Evolutionary conservation across 352 stramenopile genomes (phyloP).

Genomic region (Thraustochytrium sp.): DNA sequence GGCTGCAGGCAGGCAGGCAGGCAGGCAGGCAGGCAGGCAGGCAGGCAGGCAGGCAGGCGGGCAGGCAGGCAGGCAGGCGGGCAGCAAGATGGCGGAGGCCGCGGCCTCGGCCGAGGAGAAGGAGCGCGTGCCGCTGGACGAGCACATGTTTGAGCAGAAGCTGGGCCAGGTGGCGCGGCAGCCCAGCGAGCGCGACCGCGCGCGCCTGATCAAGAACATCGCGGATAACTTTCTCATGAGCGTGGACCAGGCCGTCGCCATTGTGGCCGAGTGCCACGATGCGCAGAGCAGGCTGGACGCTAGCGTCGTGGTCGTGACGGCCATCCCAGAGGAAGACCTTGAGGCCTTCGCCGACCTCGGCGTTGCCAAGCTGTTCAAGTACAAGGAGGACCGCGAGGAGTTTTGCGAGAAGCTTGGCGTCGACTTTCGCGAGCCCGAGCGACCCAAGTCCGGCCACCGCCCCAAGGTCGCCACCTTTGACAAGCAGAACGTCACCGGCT

Average conservation of each 20-base stretch:
- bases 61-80: too few relatives aligned
- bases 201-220: constrained; percentile 10
- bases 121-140: constrained; percentile 22
- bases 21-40: too few relatives aligned
- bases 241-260: background rate
- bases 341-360: background rate
- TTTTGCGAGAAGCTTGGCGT: constrained; percentile 34
- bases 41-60: too few relatives aligned
- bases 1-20: too few relatives aligned
- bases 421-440: background rate
- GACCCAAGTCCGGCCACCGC: background rate
- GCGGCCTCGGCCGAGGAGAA: background rate
- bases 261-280: constrained; percentile 2
- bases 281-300: constrained; percentile 27
- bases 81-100: background rate
- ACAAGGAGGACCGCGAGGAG: constrained; percentile 1
- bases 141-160: constrained; percentile 22
- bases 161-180: constrained; percentile 29
- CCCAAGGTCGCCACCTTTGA: constrained; percentile 7
- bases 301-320: background rate
- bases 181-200: constrained; percentile 3
- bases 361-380: constrained; percentile 32
- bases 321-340: background rate
- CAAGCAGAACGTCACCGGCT: constrained; percentile 7
- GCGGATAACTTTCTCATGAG: constrained; percentile 1